Base-by-base conservation (phyloP, 2,329 filamentous ascomycete species). In the Phialophora chinensis region DNA sequence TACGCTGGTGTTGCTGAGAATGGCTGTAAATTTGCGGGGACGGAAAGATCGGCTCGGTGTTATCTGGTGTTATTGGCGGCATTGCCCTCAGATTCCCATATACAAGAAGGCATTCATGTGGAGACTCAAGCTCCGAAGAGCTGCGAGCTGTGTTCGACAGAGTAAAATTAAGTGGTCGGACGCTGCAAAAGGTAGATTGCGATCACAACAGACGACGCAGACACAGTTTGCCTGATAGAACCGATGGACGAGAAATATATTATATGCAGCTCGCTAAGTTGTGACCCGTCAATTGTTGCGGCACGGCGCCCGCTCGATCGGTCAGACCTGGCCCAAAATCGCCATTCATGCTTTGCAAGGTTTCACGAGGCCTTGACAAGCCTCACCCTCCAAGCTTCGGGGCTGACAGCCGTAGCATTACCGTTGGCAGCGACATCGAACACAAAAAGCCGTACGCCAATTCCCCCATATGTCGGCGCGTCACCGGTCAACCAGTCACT, bases 381-480 rank as follows among this genome's bases (percentile, higher is more conserved):
- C 50, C 50, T 73, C 17, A 69, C 62, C 33, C 69, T 69, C 55
- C 62, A 68, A 1, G 71, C 73, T 42, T 66, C 59, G 2, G 68
- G 72, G 17, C 57, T 70, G 4, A 76, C 64, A 1, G 68, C 64
- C 20, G 54, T 63, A 7, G 72, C 72, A 23, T 63, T 68, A 27
- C 75, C 74, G 60, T 74, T 63, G 1, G 11, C 42, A 17, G 69
- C 70, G 27, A 77, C 58, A 55, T 72, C 72, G 66, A 78, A 74
- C 11, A 77, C 71, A 63, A 76, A 75, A 47, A 73, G 64, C 44
- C 72, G 66, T 4, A 71, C 44, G 11, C 63, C 67, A 53, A 72
- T 50, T 12, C 66, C 64, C 2, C 69, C 76, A 71, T 75, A 77
- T 4, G 67, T 69, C 1, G 52, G 23, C 4, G 27, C 33, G 62